phyloP scores from a whole-genome alignment of 371 early-diverging fungal genomes.

The Apophysomyces trapeziformis region DNA sequence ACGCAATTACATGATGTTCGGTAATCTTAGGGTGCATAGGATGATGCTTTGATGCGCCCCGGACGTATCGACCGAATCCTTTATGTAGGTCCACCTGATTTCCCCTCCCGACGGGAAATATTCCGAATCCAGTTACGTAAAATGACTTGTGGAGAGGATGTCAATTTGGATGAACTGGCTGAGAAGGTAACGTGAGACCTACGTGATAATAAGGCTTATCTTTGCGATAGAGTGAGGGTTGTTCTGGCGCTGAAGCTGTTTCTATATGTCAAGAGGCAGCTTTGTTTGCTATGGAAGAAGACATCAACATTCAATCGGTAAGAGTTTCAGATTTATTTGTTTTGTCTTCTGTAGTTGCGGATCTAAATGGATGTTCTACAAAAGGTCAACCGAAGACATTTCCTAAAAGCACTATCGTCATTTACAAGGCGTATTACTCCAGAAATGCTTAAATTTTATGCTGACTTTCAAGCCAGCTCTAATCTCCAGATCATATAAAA shows the following conservation, averaged over 20 bases:
- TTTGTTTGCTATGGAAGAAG: slow-evolving; percentile 88
- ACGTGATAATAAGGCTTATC: not conserved
- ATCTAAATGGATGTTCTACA: not conserved
- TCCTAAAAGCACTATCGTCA: slow-evolving; percentile 59
- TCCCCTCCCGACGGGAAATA: slow-evolving; percentile 79
- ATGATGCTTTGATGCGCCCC: slow-evolving; percentile 93
- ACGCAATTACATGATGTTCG: not conserved
- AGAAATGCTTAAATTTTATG: slow-evolving; percentile 92
- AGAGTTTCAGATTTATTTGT: not conserved
- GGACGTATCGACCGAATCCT: slow-evolving; percentile 96
- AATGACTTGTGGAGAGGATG: slow-evolving; percentile 68
- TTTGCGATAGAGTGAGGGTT: slow-evolving; percentile 76
- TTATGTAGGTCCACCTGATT: slow-evolving; percentile 92
- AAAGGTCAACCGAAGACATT: slow-evolving; percentile 72
- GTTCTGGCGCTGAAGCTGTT: slow-evolving; percentile 95
- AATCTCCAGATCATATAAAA: slow-evolving; percentile 52
- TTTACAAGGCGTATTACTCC: slow-evolving; percentile 84
- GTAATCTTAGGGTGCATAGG: slow-evolving; percentile 48
- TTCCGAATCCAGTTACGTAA: slow-evolving; percentile 72
- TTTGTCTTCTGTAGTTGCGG: no score
- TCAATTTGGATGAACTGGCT: slow-evolving; percentile 66
- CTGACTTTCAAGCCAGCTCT: slow-evolving; percentile 63
- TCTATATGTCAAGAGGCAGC: slow-evolving; percentile 95
- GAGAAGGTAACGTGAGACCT: slow-evolving; percentile 45
- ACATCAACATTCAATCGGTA: slow-evolving; percentile 65